These are phyloP conservation scores for Parietichytrium sp. DNA, from an alignment of 108 stramenopile species.

Conservation along the genomic window DNA sequence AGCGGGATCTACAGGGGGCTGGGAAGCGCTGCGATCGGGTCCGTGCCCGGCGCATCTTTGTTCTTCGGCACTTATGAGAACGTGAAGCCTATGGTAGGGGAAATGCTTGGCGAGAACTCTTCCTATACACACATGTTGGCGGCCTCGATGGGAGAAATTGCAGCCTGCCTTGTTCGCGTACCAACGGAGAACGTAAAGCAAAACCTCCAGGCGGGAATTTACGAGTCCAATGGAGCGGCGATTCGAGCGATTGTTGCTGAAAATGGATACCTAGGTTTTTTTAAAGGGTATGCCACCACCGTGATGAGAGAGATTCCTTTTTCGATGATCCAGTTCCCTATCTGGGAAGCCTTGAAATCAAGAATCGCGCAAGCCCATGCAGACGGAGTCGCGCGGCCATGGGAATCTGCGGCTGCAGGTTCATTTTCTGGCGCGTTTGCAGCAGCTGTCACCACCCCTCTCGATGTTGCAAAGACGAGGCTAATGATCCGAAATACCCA, in stretches of 20 bases:
- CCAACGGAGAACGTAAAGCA: constrained; percentile 97
- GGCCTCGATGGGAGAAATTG: constrained; percentile 83
- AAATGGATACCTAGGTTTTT: constrained; percentile 57
- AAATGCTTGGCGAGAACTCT: constrained; percentile 28
- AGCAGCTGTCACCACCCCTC: constrained; percentile 65
- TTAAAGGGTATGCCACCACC: constrained; percentile 61
- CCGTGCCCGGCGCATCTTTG: constrained; percentile 83
- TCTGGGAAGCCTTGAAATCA: constrained; percentile 65
- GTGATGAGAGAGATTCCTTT: constrained; percentile 66
- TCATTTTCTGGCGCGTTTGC: constrained; percentile 60
- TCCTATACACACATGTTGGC: constrained; percentile 84
- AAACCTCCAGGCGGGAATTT: constrained; percentile 77
- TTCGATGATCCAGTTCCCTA: constrained; percentile 65
- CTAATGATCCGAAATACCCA: constrained; percentile 56
- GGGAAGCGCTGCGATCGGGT: constrained; percentile 77
- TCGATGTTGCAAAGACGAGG: constrained; percentile 68
- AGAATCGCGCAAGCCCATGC: constrained; percentile 48
- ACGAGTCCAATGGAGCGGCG: constrained; percentile 43
- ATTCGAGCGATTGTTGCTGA: constrained; percentile 44
- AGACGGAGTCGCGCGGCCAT: constrained; percentile 48
- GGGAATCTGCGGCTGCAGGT: constrained; percentile 63
- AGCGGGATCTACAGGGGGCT: constrained; percentile 79
- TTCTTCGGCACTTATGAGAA: constrained; percentile 94
- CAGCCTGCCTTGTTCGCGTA: constrained; percentile 91
- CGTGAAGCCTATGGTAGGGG: constrained; percentile 46